Evolutionary conservation across 306 rosid species (phyloP), one percentile per base, ranked within the genome.

Genomic region (Cucumis cinereus): DNA sequence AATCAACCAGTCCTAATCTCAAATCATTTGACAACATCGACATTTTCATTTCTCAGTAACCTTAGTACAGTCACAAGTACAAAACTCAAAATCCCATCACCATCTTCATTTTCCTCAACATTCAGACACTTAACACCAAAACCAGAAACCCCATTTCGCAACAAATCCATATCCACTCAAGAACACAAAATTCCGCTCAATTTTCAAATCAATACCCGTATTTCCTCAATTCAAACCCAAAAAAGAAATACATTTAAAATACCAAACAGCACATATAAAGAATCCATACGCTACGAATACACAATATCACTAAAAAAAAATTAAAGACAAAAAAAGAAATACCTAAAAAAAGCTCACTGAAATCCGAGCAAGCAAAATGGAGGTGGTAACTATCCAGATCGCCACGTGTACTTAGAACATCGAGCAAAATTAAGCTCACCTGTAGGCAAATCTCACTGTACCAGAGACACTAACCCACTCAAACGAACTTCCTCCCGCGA

Each of bases 321-420:
- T 30, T 9, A 52, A 20, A 15, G 4, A 57, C 23, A 63, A 3
- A 70, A 70, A 71, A 74, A 26, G 36, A 35, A 62, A 79, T 47
- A 72, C 76, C 76, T 74, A 43, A 56, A 49, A 76, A 23, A 67
- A 4, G 84, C 94, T 90, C 79, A 92, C 98, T 81, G 90, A 82
- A 84, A 85, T 79, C 80, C 53, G 84, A 83, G 92, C 84, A 36
- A 83, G 71, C 54, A 8, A 78, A 88, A 81, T 80, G 84, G 82
- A 77, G 72, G 77, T 71, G 91, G 85, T 79, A 85, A 80, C 79
- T 82, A 90, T 78, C 75, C 85, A 92, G 96, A 90, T 92, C 98
- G 91, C 85, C 94, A 84, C 95, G 89, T 89, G 98, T 82, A 66
- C 79, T 84, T 77, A 47, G 86, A 78, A 92, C 83, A 80, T 80